phyloP scores from a whole-genome alignment of 2,329 filamentous ascomycete species.

The Botrytis aclada region DNA sequence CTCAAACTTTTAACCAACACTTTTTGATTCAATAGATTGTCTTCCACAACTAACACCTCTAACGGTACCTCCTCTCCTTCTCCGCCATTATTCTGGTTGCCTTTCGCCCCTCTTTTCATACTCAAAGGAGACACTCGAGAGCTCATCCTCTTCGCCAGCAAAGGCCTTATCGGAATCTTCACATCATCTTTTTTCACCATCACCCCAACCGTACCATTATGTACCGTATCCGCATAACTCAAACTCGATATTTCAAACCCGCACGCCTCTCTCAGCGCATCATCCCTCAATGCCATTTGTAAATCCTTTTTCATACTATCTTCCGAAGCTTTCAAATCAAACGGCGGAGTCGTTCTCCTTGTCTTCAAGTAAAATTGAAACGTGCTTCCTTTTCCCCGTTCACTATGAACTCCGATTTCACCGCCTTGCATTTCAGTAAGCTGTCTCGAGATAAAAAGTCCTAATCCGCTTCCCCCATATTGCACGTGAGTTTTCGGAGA shows the following conservation, averaged over 20 bases:
- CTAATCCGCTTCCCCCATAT: slow-evolving; percentile 76
- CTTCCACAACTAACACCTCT: slow-evolving; percentile 56
- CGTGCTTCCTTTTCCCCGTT: slow-evolving; percentile 65
- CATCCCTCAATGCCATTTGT: slow-evolving; percentile 6
- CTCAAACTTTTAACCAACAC: slow-evolving; percentile 61
- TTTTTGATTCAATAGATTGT: slow-evolving; percentile 66
- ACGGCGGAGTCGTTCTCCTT: background rate
- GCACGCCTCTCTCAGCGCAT: slow-evolving; percentile 14
- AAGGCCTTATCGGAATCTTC: background rate
- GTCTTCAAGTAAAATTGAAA: slow-evolving; percentile 67
- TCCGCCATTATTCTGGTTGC: background rate
- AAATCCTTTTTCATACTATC: background rate
- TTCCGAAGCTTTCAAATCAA: background rate
- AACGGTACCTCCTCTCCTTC: slow-evolving; percentile 8
- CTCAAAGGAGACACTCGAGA: background rate
- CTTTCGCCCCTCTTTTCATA: background rate
- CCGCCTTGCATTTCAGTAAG: slow-evolving; percentile 78
- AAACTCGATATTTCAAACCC: slow-evolving; percentile 2
- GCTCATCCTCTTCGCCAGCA: background rate
- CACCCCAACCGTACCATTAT: background rate
- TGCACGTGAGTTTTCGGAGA: slow-evolving; percentile 77
- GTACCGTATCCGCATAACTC: background rate
- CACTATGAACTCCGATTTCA: slow-evolving; percentile 70
- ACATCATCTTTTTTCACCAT: background rate
- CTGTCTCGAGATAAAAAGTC: slow-evolving; percentile 75